These are phyloP conservation scores for Albifimbria verrucaria DNA, from an alignment of 2,329 filamentous ascomycete species.

Conservation along the genomic window DNA sequence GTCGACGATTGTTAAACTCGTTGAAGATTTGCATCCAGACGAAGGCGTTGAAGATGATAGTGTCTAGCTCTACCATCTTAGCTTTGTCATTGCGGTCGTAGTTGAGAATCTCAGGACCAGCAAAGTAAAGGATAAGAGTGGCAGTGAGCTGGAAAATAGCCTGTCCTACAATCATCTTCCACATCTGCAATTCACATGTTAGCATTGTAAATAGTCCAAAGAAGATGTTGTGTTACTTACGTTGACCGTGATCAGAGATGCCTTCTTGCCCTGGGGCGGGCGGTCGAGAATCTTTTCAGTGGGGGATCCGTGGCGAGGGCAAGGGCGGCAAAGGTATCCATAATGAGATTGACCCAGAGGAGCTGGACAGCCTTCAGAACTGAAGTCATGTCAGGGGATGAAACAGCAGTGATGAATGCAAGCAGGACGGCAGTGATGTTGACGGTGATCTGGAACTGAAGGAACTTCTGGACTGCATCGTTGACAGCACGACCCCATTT, in stretches of 20 bases:
- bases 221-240: background rate
- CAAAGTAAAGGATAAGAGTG: conserved; percentile 60
- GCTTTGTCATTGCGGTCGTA: conserved; percentile 26
- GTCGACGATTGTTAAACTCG: conserved; percentile 62
- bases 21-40: conserved; percentile 75
- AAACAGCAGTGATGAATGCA: conserved; percentile 60
- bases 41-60: conserved; percentile 67
- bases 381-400: conserved; percentile 49
- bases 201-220: background rate
- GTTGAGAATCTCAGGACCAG: conserved; percentile 51
- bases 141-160: conserved; percentile 57
- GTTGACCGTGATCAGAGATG: conserved; percentile 68
- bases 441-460: conserved; percentile 68
- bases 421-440: conserved; percentile 66
- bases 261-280: conserved; percentile 56
- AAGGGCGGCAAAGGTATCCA: conserved; percentile 65
- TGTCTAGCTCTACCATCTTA: conserved; percentile 40
- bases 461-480: conserved; percentile 65
- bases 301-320: conserved; percentile 64
- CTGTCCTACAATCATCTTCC: conserved; percentile 64
- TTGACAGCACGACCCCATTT: conserved; percentile 67
- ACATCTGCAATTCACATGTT: conserved; percentile 45
- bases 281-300: conserved; percentile 54
- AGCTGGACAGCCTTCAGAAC: conserved; percentile 65
- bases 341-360: conserved; percentile 67